Evolutionary conservation across 2,329 filamentous ascomycete genomes (phyloP).

Genomic region (Leptodontidium sp.): DNA sequence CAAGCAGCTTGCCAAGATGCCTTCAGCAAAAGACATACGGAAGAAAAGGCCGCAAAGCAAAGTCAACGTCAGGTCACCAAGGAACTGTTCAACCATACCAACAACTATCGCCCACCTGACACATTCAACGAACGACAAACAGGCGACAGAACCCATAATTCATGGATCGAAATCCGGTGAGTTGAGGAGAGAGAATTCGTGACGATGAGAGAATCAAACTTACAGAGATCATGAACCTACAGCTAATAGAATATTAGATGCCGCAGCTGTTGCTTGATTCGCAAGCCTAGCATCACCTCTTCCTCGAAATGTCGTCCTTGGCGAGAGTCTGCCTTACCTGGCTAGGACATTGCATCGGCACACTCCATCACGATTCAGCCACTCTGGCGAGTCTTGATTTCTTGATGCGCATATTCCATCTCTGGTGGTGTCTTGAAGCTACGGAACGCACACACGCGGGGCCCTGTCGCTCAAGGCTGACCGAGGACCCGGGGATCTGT

Average conservation of each 20-base stretch:
- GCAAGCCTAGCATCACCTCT: neutral
- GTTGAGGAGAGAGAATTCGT: neutral
- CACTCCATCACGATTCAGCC: neutral
- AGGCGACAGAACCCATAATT: neutral
- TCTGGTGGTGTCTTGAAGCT: neutral
- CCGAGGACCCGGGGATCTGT: neutral
- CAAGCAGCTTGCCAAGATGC: neutral
- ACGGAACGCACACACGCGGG: neutral
- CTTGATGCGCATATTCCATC: neutral
- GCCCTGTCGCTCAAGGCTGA: slow-evolving; percentile 1
- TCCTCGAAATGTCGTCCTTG: neutral
- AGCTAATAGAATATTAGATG: neutral
- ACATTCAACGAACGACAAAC: neutral
- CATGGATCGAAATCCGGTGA: too few species aligned
- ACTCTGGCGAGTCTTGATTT: neutral
- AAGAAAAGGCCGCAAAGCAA: neutral
- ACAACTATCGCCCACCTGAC: too few species aligned
- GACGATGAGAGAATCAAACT: neutral
- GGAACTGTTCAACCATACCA: neutral
- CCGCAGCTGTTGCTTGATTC: neutral
- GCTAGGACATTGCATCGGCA: neutral
- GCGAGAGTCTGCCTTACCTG: neutral
- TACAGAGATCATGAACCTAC: neutral
- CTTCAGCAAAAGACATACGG: neutral
- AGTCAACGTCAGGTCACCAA: neutral